These are phyloP conservation scores for Spizellomyces punctatus DNA, from an alignment of 192 early-diverging fungal genomes.

Conservation along the genomic window DNA sequence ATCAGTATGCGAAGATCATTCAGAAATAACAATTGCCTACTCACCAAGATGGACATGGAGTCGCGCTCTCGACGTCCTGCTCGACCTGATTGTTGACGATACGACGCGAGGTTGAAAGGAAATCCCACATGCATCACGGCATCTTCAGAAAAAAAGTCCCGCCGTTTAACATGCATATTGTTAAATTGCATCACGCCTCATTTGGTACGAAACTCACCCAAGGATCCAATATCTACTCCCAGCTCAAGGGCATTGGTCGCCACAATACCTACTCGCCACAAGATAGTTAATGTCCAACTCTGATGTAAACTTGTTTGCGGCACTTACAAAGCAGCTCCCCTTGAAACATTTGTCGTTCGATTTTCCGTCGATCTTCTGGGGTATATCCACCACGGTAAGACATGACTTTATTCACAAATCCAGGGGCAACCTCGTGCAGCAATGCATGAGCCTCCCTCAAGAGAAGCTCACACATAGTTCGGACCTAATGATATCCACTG, in stretches of 20 bases:
- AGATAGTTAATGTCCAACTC: conserved; percentile 3
- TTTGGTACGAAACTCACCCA: conserved; percentile 15
- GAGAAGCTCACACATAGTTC: conserved; percentile 54
- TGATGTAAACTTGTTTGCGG: not conserved
- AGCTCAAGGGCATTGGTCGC: conserved; percentile 83
- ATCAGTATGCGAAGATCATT: not conserved
- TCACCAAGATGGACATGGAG: conserved; percentile 65
- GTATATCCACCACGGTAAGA: conserved; percentile 82
- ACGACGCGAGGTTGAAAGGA: conserved; percentile 60
- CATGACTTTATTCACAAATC: conserved; percentile 46
- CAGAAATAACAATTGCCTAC: not conserved
- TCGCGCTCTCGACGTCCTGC: conserved; percentile 67
- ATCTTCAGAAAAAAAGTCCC: conserved; percentile 44
- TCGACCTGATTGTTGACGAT: conserved; percentile 76
- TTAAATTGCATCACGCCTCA: not conserved
- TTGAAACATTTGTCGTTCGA: conserved; percentile 70
- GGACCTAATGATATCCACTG: conserved; percentile 55
- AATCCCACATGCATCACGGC: conserved; percentile 76
- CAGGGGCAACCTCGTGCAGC: conserved; percentile 28
- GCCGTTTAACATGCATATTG: too few relatives aligned
- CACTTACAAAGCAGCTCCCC: conserved; percentile 54
- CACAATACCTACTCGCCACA: conserved; percentile 48
- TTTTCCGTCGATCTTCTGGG: conserved; percentile 63
- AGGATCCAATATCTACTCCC: conserved; percentile 76
- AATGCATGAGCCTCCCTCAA: conserved; percentile 33